A percentile compares a stretch with the other conserved stretches of the same genome.
These are phyloP conservation scores for Wickerhamomyces strasburgensis DNA, from an alignment of 805 yeast genomes.

Conservation along the genomic window DNA sequence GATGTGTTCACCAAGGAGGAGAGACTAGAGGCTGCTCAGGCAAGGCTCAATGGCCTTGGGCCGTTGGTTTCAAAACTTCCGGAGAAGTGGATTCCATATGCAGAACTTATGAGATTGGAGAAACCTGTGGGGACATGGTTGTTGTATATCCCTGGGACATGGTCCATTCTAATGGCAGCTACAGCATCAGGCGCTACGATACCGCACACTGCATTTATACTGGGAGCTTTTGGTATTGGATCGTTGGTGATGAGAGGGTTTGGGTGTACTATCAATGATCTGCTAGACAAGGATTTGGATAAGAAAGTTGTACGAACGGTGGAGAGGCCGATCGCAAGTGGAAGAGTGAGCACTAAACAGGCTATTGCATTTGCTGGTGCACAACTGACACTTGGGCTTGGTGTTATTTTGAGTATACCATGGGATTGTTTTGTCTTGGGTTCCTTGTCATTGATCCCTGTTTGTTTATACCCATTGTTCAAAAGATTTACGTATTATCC, in stretches of 20 bases:
- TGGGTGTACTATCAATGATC: constrained; percentile 93
- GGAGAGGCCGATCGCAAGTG: constrained; percentile 90
- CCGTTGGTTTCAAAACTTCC: constrained; percentile 63
- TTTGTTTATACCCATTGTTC: constrained; percentile 86
- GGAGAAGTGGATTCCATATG: constrained; percentile 74
- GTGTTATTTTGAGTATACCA: constrained; percentile 69
- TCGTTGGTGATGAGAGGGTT: constrained; percentile 94
- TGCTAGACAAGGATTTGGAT: constrained; percentile 80
- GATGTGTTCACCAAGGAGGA: constrained; percentile 16
- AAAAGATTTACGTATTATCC: constrained; percentile 96
- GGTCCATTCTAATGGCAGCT: constrained; percentile 93
- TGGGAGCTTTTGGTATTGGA: constrained; percentile 76
- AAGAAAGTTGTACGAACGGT: constrained; percentile 81
- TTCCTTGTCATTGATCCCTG: constrained; percentile 71
- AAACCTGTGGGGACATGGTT: constrained; percentile 95
- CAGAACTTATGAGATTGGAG: constrained; percentile 86
- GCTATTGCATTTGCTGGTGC: constrained; percentile 69
- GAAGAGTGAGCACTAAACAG: constrained; percentile 64
- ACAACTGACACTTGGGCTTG: constrained; percentile 71
- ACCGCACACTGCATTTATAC: constrained; percentile 51
- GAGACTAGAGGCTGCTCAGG: constrained; percentile 34
- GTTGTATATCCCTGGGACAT: constrained; percentile 76
- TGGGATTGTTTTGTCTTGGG: constrained; percentile 78
- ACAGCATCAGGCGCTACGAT: constrained; percentile 66
- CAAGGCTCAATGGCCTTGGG: constrained; percentile 36